phyloP scores from a whole-genome alignment of 495 filamentous ascomycete species.

The Echria macrotheca region DNA sequence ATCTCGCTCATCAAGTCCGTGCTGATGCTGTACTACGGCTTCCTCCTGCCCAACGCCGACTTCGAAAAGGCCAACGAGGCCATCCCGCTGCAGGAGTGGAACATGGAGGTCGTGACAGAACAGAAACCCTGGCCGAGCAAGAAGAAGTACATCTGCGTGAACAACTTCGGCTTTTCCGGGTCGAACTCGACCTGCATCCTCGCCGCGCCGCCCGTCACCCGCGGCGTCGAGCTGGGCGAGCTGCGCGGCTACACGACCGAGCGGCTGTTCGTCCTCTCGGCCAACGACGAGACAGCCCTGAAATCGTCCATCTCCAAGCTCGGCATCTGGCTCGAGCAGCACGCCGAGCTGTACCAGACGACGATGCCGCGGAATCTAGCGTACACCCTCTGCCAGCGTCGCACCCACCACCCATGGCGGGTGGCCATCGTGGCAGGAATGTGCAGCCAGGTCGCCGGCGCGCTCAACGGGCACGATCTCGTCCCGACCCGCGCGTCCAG shows the following conservation, averaged over 20 bases:
- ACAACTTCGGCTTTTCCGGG: conserved; percentile 47
- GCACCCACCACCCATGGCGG: conserved; percentile 38
- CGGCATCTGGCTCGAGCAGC: conserved; percentile 46
- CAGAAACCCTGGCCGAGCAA: conserved; percentile 34
- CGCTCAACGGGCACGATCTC: conserved; percentile 31
- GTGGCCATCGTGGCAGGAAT: conserved; percentile 36
- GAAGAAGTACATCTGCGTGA: conserved; percentile 38
- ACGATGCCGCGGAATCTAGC: conserved; percentile 38
- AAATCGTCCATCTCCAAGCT: conserved; percentile 34
- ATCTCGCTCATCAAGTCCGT: conserved; percentile 54
- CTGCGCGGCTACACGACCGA: conserved; percentile 28
- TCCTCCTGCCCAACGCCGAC: conserved; percentile 45
- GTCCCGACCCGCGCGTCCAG: conserved; percentile 27
- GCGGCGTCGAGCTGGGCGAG: conserved; percentile 30
- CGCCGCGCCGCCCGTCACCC: conserved; percentile 25
- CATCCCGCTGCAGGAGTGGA: conserved; percentile 45
- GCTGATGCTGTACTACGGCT: conserved; percentile 54
- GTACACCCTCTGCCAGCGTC: conserved; percentile 41
- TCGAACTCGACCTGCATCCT: conserved; percentile 40
- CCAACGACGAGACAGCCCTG: conserved; percentile 41
- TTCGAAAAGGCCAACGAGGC: conserved; percentile 42
- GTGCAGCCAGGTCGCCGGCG: conserved; percentile 35
- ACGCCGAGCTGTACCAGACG: conserved; percentile 47
- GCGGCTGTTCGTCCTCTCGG: conserved; percentile 43
- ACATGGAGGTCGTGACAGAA: conserved; percentile 20